A percentile compares a stretch with the other conserved stretches of the same genome.
Evolutionary conservation across 192 early-diverging fungal genomes (phyloP).

Genomic region (Pecoramyces ruminantium): DNA sequence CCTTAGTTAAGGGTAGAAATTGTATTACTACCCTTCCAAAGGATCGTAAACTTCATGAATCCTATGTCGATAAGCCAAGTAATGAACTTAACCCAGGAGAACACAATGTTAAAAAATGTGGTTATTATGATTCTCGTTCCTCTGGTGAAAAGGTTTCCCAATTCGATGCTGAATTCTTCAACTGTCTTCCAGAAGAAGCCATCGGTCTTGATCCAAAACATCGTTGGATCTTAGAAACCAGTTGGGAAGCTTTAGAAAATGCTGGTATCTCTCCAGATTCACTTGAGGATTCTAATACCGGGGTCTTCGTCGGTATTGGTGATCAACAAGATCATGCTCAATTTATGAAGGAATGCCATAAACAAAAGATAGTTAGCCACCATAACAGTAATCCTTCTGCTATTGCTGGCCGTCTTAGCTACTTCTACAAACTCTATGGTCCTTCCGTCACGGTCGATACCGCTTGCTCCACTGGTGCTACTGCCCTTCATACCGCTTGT

Average conservation of each 20-base stretch:
- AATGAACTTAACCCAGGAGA: no score
- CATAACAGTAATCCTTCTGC: not conserved
- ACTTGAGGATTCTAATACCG: conserved; percentile 7
- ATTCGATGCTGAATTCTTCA: not conserved
- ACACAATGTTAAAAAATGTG: no score
- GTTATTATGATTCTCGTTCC: no score
- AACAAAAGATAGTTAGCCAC: not conserved
- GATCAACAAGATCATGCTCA: not conserved
- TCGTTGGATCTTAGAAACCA: conserved; percentile 2
- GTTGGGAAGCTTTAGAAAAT: conserved; percentile 9
- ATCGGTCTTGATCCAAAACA: conserved; percentile 4
- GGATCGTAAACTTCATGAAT: no score
- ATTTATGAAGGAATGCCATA: not conserved
- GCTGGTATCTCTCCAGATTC: conserved; percentile 2
- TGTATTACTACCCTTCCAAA: no score
- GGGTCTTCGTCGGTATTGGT: conserved; percentile 9
- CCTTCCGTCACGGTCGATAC: conserved; percentile 12
- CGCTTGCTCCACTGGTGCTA: conserved; percentile 12
- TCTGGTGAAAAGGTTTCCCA: not conserved
- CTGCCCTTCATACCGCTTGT: conserved; percentile 12
- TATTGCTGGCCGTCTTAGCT: conserved; percentile 10
- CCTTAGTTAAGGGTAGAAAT: not conserved
- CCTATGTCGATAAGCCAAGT: no score
- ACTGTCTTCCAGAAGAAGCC: conserved; percentile 5
- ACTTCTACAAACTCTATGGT: conserved; percentile 10